Evolutionary conservation across 768 basidiomycete species (phyloP), one percentile per base, ranked within the genome.

Genomic region (Dentipellis fragilis): DNA sequence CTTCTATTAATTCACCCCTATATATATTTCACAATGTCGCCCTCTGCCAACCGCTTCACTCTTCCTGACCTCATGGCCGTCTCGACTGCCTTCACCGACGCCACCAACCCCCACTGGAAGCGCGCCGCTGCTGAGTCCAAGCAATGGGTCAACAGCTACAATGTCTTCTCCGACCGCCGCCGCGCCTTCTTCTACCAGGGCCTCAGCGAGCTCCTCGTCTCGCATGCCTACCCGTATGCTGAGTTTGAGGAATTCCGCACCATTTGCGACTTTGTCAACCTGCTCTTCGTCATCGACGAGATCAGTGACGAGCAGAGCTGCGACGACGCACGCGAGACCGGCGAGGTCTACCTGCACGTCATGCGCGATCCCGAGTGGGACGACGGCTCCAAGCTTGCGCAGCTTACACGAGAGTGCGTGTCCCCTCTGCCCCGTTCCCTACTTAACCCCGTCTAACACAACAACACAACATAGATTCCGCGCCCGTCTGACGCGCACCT

Each of bases 261-360:
- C 1, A 75, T 73, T 40, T 84, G 82, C 63, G 83, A 85, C 67
- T 81, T 82, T 57, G 75, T 83, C 57, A 83, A 85, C 62, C 68
- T 81, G 11, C 74, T 86, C 29, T 85, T 83, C 68, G 79, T 81
- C 56, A 73, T 84, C 50, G 85, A 86, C 66, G 84, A 85, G 67
- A 74, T 83, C 53, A 84, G 80, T 65, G 83, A 85, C 59, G 82
- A 84, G 56, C 84, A 84, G 65, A 75, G 70, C 63, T 79, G 77
- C 23, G 67, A 68, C 54, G 83, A 79, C 49, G 84, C 81, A 40
- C 72, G 72, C 45, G 69, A 69, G 22, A 83, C 80, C 29, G 79
- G 80, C 16, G 70, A 75, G 49, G 71, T 76, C 21, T 79, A 80
- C 58, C 67, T 80, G 50, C 73, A 78, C 55, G 77, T 77, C 10